phyloP scores from a whole-genome alignment of 169 alveolate genomes.

The Eimeria falciformis region DNA sequence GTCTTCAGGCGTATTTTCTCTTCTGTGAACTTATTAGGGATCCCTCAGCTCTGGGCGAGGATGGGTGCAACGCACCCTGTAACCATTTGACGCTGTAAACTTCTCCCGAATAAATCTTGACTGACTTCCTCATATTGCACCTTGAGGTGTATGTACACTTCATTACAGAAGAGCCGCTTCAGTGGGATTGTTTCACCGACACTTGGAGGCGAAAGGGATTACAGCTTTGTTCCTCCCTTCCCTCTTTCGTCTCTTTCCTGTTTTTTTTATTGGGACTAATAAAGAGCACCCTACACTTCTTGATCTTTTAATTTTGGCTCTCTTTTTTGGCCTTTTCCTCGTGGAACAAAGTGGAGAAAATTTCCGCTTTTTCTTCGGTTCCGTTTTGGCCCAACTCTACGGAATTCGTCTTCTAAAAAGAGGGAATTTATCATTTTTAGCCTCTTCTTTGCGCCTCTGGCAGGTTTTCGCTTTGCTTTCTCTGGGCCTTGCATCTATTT shows the following conservation, averaged over 20 bases:
- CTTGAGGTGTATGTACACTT: not conserved
- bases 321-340: too few species aligned
- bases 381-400: not conserved
- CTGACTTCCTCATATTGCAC: not conserved
- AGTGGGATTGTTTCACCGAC: not conserved
- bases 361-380: not conserved
- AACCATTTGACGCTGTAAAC: not conserved
- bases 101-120: not conserved
- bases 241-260: not conserved
- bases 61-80: slow-evolving; percentile 5
- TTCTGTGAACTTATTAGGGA: not conserved
- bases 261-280: too few species aligned
- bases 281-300: too few species aligned
- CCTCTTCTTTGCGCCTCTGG: not conserved
- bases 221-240: not conserved
- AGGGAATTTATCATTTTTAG: not conserved
- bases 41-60: not conserved
- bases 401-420: not conserved
- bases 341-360: too few species aligned
- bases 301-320: too few species aligned
- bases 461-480: not conserved
- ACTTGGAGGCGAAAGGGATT: not conserved
- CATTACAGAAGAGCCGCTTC: not conserved
- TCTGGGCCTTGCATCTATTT: not conserved
- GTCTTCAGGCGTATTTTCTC: not conserved